Evolutionary conservation across 371 early-diverging fungal species (phyloP).

Genomic region (Mortierella sp.): DNA sequence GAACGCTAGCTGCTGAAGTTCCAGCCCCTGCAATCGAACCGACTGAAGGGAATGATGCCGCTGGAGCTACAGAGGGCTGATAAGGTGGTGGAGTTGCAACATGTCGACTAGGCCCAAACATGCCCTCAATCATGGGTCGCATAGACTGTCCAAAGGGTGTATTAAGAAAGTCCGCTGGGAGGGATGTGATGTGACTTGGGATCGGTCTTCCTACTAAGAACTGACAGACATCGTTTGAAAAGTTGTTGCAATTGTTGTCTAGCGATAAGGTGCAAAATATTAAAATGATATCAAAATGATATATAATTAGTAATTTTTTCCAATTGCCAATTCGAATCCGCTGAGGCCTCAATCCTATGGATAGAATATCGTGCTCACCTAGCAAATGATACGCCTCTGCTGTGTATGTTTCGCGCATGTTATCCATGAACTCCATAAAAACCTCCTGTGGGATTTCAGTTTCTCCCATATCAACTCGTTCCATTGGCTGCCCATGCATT

Average conservation of each 20-base stretch:
- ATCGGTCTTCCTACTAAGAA: slow-evolving; percentile 85
- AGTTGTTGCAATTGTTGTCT: slow-evolving; percentile 88
- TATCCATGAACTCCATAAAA: slow-evolving; percentile 82
- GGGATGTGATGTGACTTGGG: slow-evolving; percentile 76
- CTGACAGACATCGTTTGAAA: slow-evolving; percentile 80
- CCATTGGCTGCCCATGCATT: slow-evolving; percentile 79
- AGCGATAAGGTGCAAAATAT: not conserved
- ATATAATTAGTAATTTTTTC: not conserved
- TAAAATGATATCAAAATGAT: not conserved
- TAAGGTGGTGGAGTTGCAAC: slow-evolving; percentile 14
- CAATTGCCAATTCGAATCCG: not conserved
- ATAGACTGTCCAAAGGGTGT: slow-evolving; percentile 85
- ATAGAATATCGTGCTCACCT: slow-evolving; percentile 55
- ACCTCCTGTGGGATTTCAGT: slow-evolving; percentile 86
- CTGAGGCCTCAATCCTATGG: not conserved
- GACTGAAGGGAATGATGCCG: slow-evolving; percentile 6
- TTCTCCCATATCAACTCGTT: slow-evolving; percentile 83
- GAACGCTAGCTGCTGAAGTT: slow-evolving; percentile 15
- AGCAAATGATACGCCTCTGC: slow-evolving; percentile 90
- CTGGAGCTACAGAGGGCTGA: not conserved
- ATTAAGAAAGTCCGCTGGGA: slow-evolving; percentile 41
- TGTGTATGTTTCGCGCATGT: slow-evolving; percentile 72
- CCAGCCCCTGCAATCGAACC: not conserved
- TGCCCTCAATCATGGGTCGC: slow-evolving; percentile 82
- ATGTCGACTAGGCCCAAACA: slow-evolving; percentile 78